Percentiles rank a stretch among this genome's conserved stretches.
These are phyloP conservation scores for Coemansia sp. DNA, from an alignment of 192 early-diverging fungal species.

Conservation along the genomic window DNA sequence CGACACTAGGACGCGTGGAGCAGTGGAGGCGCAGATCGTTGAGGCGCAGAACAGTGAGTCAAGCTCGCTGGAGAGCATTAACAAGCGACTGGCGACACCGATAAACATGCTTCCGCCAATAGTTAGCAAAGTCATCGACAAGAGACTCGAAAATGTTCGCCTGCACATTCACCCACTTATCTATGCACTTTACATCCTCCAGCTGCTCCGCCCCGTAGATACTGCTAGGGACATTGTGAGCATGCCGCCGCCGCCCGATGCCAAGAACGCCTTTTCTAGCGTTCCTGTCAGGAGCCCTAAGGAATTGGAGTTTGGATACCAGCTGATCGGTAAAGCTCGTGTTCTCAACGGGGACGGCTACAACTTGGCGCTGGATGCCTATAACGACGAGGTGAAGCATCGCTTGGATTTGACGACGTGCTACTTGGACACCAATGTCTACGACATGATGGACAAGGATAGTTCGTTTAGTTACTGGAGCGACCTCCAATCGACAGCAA, in stretches of 20 bases:
- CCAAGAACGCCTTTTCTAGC: constrained; percentile 20
- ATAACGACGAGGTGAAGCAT: not conserved
- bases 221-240: constrained; percentile 12
- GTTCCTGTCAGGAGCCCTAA: not conserved
- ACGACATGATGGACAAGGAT: constrained; percentile 18
- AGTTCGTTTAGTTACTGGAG: constrained; percentile 19
- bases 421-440: constrained; percentile 22
- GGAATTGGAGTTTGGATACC: constrained; percentile 22
- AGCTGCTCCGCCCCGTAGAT: constrained; percentile 34
- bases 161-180: constrained; percentile 18
- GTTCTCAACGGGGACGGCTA: constrained; percentile 25
- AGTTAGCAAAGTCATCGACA: not conserved
- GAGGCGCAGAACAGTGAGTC: not conserved
- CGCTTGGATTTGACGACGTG: not conserved
- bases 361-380: constrained; percentile 3
- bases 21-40: not conserved
- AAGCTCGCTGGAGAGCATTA: constrained; percentile 23
- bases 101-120: constrained; percentile 20
- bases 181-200: constrained; percentile 21
- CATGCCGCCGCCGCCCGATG: constrained; percentile 21
- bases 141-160: not conserved
- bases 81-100: constrained; percentile 24
- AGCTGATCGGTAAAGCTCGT: constrained; percentile 33
- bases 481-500: constrained; percentile 19
- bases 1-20: not conserved